A percentile compares a stretch with the other conserved stretches of the same genome.
Evolutionary conservation across 176 grass and related monocot genomes (phyloP).

Genomic region (Puccinellia tenuiflora): DNA sequence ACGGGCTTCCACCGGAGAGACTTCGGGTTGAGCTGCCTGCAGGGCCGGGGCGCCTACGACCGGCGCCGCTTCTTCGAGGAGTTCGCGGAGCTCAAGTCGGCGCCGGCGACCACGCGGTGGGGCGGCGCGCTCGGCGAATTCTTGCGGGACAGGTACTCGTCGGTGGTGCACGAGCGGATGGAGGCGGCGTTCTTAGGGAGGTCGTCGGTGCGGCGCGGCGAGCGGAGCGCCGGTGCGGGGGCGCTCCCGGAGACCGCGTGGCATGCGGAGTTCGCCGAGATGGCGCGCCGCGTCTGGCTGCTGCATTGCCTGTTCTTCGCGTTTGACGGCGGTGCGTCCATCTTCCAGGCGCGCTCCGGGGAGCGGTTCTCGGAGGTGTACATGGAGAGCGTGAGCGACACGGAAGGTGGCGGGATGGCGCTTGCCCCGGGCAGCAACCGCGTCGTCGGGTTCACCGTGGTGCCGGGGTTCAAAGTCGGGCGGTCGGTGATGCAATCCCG

Average conservation of each 20-base stretch:
- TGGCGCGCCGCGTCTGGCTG: slow-evolving; percentile 75
- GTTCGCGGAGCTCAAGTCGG: slow-evolving; percentile 40
- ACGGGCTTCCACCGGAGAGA: slow-evolving; percentile 46
- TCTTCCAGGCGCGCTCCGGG: slow-evolving; percentile 57
- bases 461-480: slow-evolving; percentile 75
- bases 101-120: neutral
- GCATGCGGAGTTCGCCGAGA: slow-evolving; percentile 48
- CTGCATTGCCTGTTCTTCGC: slow-evolving; percentile 77
- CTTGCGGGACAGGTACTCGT: slow-evolving; percentile 43
- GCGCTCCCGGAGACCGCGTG: slow-evolving; percentile 38
- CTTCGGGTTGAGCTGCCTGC: slow-evolving; percentile 27
- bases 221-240: neutral
- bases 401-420: neutral
- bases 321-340: slow-evolving; percentile 35
- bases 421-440: neutral
- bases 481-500: slow-evolving; percentile 68
- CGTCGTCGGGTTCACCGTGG: slow-evolving; percentile 71
- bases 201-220: slow-evolving; percentile 14
- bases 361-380: slow-evolving; percentile 79
- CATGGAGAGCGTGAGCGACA: slow-evolving; percentile 72
- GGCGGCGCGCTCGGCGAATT: slow-evolving; percentile 31
- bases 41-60: slow-evolving; percentile 29
- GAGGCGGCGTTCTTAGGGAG: slow-evolving; percentile 49
- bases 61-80: slow-evolving; percentile 59
- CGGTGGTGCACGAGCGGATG: slow-evolving; percentile 65